Base-by-base conservation (phyloP, 2,329 filamentous ascomycete genomes). In the Colletotrichum tanaceti region DNA sequence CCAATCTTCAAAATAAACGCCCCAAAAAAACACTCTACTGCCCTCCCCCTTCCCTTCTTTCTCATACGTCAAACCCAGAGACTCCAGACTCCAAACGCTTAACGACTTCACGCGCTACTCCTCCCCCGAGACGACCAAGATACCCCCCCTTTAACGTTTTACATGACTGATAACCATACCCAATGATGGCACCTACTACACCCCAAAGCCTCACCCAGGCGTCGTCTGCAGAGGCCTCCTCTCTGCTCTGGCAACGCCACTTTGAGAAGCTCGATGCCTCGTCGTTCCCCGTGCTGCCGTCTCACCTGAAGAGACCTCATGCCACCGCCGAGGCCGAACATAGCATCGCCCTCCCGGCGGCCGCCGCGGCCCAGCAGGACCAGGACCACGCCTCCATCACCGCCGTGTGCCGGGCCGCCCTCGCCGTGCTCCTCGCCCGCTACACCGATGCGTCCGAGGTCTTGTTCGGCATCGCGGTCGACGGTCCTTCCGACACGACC, bases 371-470 rank as follows among this genome's bases (percentile, higher is more conserved):
- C 35, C 58, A 54, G 22, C 24, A 58, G 11, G 35, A 24, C 24
- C 53, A 41, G 60, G 61, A 63, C n/a, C n/a, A n/a, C n/a, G n/a
- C n/a, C 5, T 28, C 28, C 38, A 32, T 52, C 9, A 39, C 61
- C 2, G 24, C 44, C 24, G 43, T 68, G 13, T 68, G 65, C 53
- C 60, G 50, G 5, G 60, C 58, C 14, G 65, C 65, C 18, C 60
- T 68, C 35, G 59, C 60, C 20, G 49, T 58, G 10, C 60, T 68
- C 18, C 60, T 68, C n/a, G 18, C 58, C 24, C 65, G 59, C 9
- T 68, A 68, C 11, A 68, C 65, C 7, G 35, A 68, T 18, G 39
- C 59, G 0, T 43, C 65, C 28, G 65, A 57, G 16, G 65, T 52
- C 20, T 52, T 68, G 7, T 68, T 68, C 20, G 65, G 65, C 41